These are phyloP conservation scores for Suillus discolor DNA, from an alignment of 768 basidiomycete genomes.

Conservation along the genomic window DNA sequence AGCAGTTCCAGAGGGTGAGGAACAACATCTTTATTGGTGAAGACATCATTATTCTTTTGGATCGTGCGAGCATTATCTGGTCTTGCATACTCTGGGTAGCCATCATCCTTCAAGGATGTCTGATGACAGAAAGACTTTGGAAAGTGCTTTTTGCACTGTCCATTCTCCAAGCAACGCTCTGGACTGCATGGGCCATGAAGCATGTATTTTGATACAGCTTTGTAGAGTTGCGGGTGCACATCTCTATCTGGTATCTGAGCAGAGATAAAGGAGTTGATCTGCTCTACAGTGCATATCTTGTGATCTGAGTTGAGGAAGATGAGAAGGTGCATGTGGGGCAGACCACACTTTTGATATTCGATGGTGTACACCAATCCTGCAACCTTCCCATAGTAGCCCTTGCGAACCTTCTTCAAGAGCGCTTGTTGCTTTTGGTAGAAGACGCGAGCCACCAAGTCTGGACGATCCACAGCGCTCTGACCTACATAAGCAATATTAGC, in stretches of 20 bases:
- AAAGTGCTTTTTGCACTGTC: constrained; percentile 45
- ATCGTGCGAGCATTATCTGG: constrained; percentile 36
- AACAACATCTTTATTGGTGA: constrained; percentile 46
- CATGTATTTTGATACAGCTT: constrained; percentile 43
- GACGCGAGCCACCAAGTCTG: constrained; percentile 48
- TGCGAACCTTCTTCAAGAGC: constrained; percentile 37
- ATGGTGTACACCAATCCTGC: constrained; percentile 52
- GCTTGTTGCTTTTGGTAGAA: constrained; percentile 46
- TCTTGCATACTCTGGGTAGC: constrained; percentile 41
- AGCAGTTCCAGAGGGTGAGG: constrained; percentile 41
- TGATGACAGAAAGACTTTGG: constrained; percentile 39
- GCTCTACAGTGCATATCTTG: constrained; percentile 37
- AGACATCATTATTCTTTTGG: constrained; percentile 20
- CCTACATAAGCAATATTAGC: constrained; percentile 10
- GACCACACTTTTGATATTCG: constrained; percentile 59
- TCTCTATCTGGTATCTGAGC: constrained; percentile 47
- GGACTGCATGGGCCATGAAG: constrained; percentile 46
- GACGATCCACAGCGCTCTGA: constrained; percentile 43
- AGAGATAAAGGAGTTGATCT: constrained; percentile 43
- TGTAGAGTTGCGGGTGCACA: constrained; percentile 41
- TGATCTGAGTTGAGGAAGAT: constrained; percentile 38
- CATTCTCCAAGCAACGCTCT: constrained; percentile 43
- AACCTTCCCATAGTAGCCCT: constrained; percentile 42
- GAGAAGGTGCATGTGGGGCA: constrained; percentile 57
- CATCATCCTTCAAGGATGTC: constrained; percentile 41